A percentile compares a stretch with the other conserved stretches of the same genome.
Evolutionary conservation across 1,284 basidiomycete genomes (phyloP).

Genomic region (Trichosporon coremiiforme): DNA sequence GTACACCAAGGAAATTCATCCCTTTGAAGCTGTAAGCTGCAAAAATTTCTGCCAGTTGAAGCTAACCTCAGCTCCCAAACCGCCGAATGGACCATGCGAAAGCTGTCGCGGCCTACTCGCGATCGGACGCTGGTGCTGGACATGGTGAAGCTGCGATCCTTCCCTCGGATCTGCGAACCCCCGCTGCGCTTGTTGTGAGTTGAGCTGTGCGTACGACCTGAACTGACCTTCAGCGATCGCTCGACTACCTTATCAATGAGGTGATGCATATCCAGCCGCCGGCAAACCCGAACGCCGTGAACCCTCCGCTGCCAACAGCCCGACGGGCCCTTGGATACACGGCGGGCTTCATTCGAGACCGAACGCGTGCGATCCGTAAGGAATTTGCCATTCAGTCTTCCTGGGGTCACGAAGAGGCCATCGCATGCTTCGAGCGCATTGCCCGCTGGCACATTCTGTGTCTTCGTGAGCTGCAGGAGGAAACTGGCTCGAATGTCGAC

Average conservation of each 20-base stretch:
- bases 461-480: constrained; percentile 68
- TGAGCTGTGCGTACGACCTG: neutral
- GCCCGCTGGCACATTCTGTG: constrained; percentile 91
- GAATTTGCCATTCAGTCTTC: constrained; percentile 94
- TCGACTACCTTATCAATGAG: constrained; percentile 88
- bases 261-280: constrained; percentile 66
- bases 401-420: constrained; percentile 69
- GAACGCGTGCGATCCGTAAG: constrained; percentile 84
- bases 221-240: constrained; percentile 65
- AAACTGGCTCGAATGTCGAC: constrained; percentile 47
- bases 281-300: constrained; percentile 33
- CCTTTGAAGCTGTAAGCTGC: constrained; percentile 75
- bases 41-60: neutral
- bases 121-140: constrained; percentile 72
- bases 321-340: constrained; percentile 63
- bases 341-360: constrained; percentile 79
- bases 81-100: constrained; percentile 74
- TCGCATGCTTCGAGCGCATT: constrained; percentile 90
- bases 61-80: constrained; percentile 55
- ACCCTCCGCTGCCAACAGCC: constrained; percentile 36
- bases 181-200: constrained; percentile 73
- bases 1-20: constrained; percentile 82
- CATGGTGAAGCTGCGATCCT: constrained; percentile 62
- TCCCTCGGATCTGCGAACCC: constrained; percentile 90
- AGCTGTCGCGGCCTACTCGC: constrained; percentile 93